A percentile compares a stretch with the other conserved stretches of the same genome.
phyloP scores from a whole-genome alignment of 2,329 filamentous ascomycete species.

The Seiridium cupressi region DNA sequence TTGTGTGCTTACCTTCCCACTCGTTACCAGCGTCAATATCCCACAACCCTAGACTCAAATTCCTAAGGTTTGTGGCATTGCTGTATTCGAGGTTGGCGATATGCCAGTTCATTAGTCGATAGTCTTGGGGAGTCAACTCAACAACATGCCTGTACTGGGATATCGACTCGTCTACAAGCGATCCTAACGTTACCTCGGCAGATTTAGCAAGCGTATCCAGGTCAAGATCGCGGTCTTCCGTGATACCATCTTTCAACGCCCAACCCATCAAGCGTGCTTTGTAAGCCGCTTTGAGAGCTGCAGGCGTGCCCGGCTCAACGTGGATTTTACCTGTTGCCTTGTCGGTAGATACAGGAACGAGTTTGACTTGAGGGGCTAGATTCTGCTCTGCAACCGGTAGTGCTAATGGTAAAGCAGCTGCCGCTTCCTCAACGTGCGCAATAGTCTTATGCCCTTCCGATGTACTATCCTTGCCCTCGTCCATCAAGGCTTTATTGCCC shows the following conservation, averaged over 20 bases:
- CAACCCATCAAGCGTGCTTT: slow-evolving; percentile 83
- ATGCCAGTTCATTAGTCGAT: slow-evolving; percentile 95
- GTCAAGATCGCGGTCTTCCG: slow-evolving; percentile 66
- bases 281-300: slow-evolving; percentile 70
- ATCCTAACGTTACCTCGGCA: slow-evolving; percentile 74
- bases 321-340: slow-evolving; percentile 72
- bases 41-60: slow-evolving; percentile 87
- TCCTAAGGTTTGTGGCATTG: slow-evolving; percentile 84
- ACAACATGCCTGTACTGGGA: slow-evolving; percentile 81
- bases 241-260: slow-evolving; percentile 64
- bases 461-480: slow-evolving; percentile 76
- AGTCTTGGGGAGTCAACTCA: slow-evolving; percentile 80
- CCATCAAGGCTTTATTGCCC: slow-evolving; percentile 78
- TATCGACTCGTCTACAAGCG: slow-evolving; percentile 90
- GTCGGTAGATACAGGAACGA: slow-evolving; percentile 64
- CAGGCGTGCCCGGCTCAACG: slow-evolving; percentile 66
- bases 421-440: slow-evolving; percentile 68
- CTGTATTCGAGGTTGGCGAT: slow-evolving; percentile 98
- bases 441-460: slow-evolving; percentile 71
- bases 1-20: slow-evolving; percentile 91
- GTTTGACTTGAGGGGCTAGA: slow-evolving; percentile 50
- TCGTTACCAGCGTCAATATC: slow-evolving; percentile 98
- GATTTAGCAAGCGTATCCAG: slow-evolving; percentile 64
- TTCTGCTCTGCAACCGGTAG: slow-evolving; percentile 53
- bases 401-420: slow-evolving; percentile 57